Conservation (phyloP, 352 stramenopile genomes). For the Globisporangium splendens region DNA sequence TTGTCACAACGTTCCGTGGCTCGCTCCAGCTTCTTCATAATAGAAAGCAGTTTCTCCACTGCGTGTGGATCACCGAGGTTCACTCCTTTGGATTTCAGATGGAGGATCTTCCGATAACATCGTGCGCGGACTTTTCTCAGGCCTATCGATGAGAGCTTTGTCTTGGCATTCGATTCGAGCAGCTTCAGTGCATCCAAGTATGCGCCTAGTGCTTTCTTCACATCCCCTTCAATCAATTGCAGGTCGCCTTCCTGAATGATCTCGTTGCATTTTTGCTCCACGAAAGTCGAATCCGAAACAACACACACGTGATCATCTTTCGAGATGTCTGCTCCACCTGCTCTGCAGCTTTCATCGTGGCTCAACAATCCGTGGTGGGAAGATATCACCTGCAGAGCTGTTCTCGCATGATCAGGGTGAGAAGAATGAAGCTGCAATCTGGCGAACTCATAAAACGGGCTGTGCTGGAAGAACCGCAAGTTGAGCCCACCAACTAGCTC, state of each 20-base stretch:
- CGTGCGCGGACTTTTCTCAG: constrained; percentile 18
- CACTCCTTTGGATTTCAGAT: constrained; percentile 22
- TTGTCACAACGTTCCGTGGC: constrained; percentile 32
- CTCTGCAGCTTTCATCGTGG: background rate
- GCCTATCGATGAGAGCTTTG: constrained; percentile 2
- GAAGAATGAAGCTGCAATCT: constrained; percentile 52
- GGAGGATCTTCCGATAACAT: constrained; percentile 50
- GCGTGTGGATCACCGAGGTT: constrained; percentile 19
- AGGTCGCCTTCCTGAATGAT: constrained; percentile 40
- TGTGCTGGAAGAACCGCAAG: constrained; percentile 45
- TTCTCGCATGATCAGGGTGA: constrained; percentile 40
- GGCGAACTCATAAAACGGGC: constrained; percentile 63
- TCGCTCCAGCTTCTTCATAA: constrained; percentile 45
- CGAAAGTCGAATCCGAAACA: constrained; percentile 23
- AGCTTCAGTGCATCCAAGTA: constrained; percentile 10
- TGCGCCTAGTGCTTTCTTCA: constrained; percentile 16
- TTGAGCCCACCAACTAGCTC: constrained; percentile 57
- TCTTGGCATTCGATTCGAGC: constrained; percentile 3
- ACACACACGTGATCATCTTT: constrained; percentile 6
- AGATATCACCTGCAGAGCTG: constrained; percentile 40
- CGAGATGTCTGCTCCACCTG: background rate
- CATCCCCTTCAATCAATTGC: constrained; percentile 18
- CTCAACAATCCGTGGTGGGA: constrained; percentile 1
- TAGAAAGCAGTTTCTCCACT: constrained; percentile 32
- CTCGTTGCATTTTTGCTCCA: constrained; percentile 47